These are phyloP conservation scores for Blastocystis hominis DNA, from an alignment of 352 stramenopile genomes.

Conservation along the genomic window DNA sequence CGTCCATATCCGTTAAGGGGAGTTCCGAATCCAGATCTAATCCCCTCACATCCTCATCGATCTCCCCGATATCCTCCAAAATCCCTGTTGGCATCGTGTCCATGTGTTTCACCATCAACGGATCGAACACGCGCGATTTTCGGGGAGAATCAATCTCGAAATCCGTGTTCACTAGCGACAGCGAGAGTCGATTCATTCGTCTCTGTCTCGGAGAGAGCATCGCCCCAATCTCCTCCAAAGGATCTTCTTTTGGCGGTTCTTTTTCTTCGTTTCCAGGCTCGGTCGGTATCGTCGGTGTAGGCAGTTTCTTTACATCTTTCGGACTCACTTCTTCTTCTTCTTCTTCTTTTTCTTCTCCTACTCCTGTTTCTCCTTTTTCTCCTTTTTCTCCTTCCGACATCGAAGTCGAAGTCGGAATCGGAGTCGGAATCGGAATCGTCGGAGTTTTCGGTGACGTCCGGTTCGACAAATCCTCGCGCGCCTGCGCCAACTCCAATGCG, in stretches of 20 bases:
- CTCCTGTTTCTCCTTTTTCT: background rate
- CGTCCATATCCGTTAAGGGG: background rate
- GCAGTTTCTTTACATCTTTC: too few species aligned
- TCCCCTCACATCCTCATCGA: too few species aligned
- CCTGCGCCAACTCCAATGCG: background rate
- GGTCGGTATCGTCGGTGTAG: too few species aligned
- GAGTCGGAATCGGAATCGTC: background rate
- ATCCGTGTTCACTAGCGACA: background rate
- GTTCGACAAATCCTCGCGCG: background rate
- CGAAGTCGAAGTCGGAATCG: background rate
- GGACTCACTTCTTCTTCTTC: too few species aligned
- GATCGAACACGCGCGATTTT: background rate
- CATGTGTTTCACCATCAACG: background rate
- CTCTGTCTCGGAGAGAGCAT: too few species aligned
- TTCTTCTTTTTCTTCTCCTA: background rate
- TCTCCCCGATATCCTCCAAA: too few species aligned
- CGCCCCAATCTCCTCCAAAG: too few species aligned
- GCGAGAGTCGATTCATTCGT: background rate
- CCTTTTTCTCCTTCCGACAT: background rate
- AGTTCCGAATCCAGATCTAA: too few species aligned
- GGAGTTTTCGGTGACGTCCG: background rate
- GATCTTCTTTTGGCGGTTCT: too few species aligned
- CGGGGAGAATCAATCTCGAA: background rate
- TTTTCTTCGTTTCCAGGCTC: too few species aligned
- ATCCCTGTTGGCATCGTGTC: too few species aligned